A percentile compares a stretch with the other conserved stretches of the same genome.
Conservation (phyloP, 768 basidiomycete genomes). For the Hirschioporus abietinus region DNA sequence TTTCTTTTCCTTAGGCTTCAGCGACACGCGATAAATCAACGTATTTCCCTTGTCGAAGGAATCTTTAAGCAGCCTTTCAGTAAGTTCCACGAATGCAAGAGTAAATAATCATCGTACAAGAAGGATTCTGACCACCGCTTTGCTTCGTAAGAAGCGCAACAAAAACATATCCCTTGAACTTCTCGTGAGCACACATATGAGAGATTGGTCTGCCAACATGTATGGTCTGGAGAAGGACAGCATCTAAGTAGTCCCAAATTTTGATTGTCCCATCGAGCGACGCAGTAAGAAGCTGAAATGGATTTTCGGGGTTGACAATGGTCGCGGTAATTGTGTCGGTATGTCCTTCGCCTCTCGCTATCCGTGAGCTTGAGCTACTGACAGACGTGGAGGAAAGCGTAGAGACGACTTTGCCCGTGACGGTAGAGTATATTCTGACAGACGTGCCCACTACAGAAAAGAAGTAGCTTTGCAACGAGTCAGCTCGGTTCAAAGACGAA, state of each 20-base stretch:
- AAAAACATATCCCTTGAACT: slow-evolving; percentile 64
- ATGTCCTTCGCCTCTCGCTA: slow-evolving; percentile 30
- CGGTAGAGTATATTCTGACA: slow-evolving; percentile 80
- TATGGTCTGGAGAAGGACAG: slow-evolving; percentile 68
- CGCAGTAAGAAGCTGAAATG: slow-evolving; percentile 84
- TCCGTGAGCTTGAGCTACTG: slow-evolving; percentile 20
- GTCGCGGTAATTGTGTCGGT: slow-evolving; percentile 64
- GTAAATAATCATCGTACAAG: neutral
- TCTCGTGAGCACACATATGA: slow-evolving; percentile 64
- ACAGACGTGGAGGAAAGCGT: slow-evolving; percentile 56
- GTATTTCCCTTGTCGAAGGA: neutral
- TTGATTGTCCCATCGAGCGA: slow-evolving; percentile 80
- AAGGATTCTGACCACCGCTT: neutral
- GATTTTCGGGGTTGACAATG: slow-evolving; percentile 77
- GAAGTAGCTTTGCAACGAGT: slow-evolving; percentile 60
- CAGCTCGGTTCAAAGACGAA: slow-evolving; percentile 11
- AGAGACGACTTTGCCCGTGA: slow-evolving; percentile 75
- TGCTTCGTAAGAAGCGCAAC: slow-evolving; percentile 40
- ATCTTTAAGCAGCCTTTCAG: neutral
- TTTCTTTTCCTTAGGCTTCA: slow-evolving; percentile 31
- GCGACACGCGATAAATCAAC: slow-evolving; percentile 56
- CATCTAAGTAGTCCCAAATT: slow-evolving; percentile 94
- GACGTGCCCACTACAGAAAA: slow-evolving; percentile 79
- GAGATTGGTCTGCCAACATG: slow-evolving; percentile 64
- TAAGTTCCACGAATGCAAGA: neutral